phyloP scores from a whole-genome alignment of 2,329 filamentous ascomycete genomes.

The Fusarium gaditjirri region DNA sequence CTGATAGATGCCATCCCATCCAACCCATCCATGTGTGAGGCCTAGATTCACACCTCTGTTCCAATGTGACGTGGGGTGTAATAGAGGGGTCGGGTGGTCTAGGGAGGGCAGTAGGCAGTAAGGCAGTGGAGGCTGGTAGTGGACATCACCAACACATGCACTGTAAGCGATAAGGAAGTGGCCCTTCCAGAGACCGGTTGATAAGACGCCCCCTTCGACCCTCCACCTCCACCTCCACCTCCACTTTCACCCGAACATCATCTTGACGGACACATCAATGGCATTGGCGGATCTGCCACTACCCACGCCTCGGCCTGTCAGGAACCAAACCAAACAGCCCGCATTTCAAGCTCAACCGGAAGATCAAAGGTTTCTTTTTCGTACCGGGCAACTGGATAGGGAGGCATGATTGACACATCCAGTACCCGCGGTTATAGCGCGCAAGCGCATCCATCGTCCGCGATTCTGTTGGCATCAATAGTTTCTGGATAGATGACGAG shows the following conservation, averaged over 20 bases:
- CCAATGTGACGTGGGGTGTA: constrained; percentile 29
- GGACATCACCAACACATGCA: not conserved
- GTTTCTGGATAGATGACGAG: constrained; percentile 13
- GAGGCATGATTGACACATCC: constrained; percentile 19
- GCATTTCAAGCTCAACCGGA: constrained; percentile 22
- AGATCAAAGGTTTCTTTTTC: constrained; percentile 14
- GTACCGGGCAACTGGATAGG: constrained; percentile 13
- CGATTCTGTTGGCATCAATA: not conserved
- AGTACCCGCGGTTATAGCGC: constrained; percentile 16
- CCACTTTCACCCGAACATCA: constrained; percentile 1
- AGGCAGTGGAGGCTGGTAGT: not conserved
- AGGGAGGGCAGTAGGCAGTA: not conserved
- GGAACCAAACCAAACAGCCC: constrained; percentile 28
- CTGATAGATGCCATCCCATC: not conserved
- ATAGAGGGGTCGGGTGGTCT: constrained; percentile 17
- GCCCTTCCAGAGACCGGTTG: not conserved
- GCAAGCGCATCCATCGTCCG: constrained; percentile 23
- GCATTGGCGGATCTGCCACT: constrained; percentile 29
- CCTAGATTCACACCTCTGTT: constrained; percentile 9
- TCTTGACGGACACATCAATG: constrained; percentile 14
- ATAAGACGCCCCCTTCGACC: constrained; percentile 19
- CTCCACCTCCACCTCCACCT: not conserved
- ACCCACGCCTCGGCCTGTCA: constrained; percentile 33
- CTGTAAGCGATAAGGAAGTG: constrained; percentile 16
- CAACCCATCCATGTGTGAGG: constrained; percentile 22